phyloP scores from a whole-genome alignment of 2,329 filamentous ascomycete species.

The Phoma sp. region DNA sequence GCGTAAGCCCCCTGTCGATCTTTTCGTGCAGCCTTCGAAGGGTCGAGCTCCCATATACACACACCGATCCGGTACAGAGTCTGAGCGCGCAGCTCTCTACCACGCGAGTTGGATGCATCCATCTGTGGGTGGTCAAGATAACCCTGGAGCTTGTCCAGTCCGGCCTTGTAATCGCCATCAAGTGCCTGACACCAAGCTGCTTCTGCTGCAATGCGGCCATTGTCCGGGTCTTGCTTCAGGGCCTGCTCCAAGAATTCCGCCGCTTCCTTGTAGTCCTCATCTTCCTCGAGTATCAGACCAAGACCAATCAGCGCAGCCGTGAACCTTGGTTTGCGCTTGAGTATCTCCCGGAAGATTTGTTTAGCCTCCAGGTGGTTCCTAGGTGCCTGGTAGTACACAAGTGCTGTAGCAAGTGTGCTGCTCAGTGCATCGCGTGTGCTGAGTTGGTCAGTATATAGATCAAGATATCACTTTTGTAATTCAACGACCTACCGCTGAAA shows the following conservation, averaged over 20 bases:
- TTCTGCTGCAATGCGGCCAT: conserved; percentile 82
- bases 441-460: background rate
- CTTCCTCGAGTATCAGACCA: conserved; percentile 90
- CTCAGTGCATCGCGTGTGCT: conserved; percentile 74
- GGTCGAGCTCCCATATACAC: conserved; percentile 84
- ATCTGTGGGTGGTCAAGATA: conserved; percentile 68
- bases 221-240: conserved; percentile 72
- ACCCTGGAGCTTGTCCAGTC: conserved; percentile 71
- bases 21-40: conserved; percentile 76
- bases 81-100: conserved; percentile 78
- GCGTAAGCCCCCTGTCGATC: conserved; percentile 82
- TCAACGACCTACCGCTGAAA: conserved; percentile 55
- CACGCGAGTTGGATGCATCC: conserved; percentile 64
- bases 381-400: conserved; percentile 90
- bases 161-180: conserved; percentile 74
- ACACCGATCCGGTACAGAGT: conserved; percentile 86
- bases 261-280: conserved; percentile 84
- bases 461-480: background rate
- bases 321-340: conserved; percentile 75
- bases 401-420: conserved; percentile 79
- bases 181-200: conserved; percentile 91
- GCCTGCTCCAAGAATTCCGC: conserved; percentile 81
- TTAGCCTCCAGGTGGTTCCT: conserved; percentile 89
- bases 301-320: conserved; percentile 86
- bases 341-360: conserved; percentile 80